phyloP scores from a whole-genome alignment of 352 stramenopile genomes.

The Phytopythium chamaehyphon region DNA sequence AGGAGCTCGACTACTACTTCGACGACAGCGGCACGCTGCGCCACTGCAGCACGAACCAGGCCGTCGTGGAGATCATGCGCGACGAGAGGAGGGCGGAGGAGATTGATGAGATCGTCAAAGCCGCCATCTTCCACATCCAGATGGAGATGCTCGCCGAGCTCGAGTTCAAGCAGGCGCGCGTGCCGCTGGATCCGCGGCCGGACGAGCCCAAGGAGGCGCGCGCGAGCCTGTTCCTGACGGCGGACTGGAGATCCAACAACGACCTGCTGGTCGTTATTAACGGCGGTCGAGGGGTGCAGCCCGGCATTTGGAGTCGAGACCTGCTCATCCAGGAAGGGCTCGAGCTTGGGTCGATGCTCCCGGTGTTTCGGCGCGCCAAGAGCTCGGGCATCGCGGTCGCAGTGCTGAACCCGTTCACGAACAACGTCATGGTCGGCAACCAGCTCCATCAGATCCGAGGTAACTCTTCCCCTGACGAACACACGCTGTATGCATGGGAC shows the following conservation, averaged over 20 bases:
- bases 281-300: slow-evolving; percentile 54
- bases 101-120: slow-evolving; percentile 77
- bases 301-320: slow-evolving; percentile 77
- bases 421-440: slow-evolving; percentile 61
- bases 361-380: slow-evolving; percentile 48
- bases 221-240: slow-evolving; percentile 66
- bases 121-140: slow-evolving; percentile 81
- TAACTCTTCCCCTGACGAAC: slow-evolving; percentile 58
- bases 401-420: slow-evolving; percentile 72
- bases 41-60: slow-evolving; percentile 68
- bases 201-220: slow-evolving; percentile 66
- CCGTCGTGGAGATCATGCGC: slow-evolving; percentile 74
- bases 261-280: slow-evolving; percentile 74
- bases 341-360: slow-evolving; percentile 75
- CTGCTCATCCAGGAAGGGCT: slow-evolving; percentile 73
- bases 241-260: slow-evolving; percentile 54
- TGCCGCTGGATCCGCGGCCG: slow-evolving; percentile 50
- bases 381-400: slow-evolving; percentile 43
- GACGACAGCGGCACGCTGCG: slow-evolving; percentile 60
- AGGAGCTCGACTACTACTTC: slow-evolving; percentile 80
- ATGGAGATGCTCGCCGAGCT: slow-evolving; percentile 82
- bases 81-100: slow-evolving; percentile 60
- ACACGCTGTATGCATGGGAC: slow-evolving; percentile 75
- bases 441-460: slow-evolving; percentile 51
- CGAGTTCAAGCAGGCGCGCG: slow-evolving; percentile 66